Evolutionary conservation across 1,284 basidiomycete species (phyloP).

Genomic region (Coriolopsis trogii): DNA sequence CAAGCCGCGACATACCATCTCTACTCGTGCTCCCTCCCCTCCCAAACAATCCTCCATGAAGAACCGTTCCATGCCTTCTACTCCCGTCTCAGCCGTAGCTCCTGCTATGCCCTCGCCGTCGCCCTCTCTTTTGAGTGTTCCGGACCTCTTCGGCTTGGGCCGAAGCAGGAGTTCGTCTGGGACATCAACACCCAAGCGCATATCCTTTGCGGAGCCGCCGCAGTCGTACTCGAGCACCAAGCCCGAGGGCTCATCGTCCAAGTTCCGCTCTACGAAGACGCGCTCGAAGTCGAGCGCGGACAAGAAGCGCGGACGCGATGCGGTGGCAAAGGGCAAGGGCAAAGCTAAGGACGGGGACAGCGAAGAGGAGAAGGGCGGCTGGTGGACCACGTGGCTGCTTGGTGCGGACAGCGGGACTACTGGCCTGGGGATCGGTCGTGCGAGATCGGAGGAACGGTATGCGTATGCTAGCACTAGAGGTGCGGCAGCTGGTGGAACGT

Average conservation of each 20-base stretch:
- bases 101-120: constrained; percentile 35
- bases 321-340: constrained; percentile 28
- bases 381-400: constrained; percentile 56
- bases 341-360: constrained; percentile 28
- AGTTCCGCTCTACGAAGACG: constrained; percentile 23
- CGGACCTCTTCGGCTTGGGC: constrained; percentile 29
- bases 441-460: constrained; percentile 28
- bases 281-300: constrained; percentile 34
- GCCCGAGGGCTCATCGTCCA: constrained; percentile 31
- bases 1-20: constrained; percentile 36
- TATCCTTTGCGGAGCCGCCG: constrained; percentile 74
- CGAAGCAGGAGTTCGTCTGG: constrained; percentile 33
- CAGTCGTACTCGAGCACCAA: constrained; percentile 53
- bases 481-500: constrained; percentile 17
- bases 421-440: constrained; percentile 19
- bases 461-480: constrained; percentile 13
- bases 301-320: constrained; percentile 24
- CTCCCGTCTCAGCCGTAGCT: constrained; percentile 31
- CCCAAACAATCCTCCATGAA: constrained; percentile 45
- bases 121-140: constrained; percentile 33
- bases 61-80: constrained; percentile 47
- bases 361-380: constrained; percentile 36
- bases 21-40: constrained; percentile 36
- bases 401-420: constrained; percentile 26
- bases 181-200: constrained; percentile 70